Conservation (phyloP, 306 rosid genomes). For the barrel medic (Medicago truncatula) region DNA sequence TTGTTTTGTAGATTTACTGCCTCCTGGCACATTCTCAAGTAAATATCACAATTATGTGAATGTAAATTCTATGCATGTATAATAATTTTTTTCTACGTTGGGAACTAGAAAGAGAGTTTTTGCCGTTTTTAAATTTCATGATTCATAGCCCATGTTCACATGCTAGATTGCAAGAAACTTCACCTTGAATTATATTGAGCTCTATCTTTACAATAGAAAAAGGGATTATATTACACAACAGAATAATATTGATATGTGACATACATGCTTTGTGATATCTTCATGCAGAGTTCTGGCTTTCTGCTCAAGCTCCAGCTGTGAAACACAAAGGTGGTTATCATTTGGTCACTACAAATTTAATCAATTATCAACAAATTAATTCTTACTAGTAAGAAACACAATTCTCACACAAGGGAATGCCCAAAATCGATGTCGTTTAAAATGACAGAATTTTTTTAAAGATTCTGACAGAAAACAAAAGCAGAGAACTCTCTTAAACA, state of each 20-base stretch:
- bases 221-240: slow-evolving; percentile 30
- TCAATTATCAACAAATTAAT: slow-evolving; percentile 15
- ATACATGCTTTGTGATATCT: slow-evolving; percentile 74
- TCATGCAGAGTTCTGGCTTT: slow-evolving; percentile 75
- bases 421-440: slow-evolving; percentile 2
- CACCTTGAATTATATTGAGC: slow-evolving; percentile 26
- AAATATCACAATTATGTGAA: neutral
- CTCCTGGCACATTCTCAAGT: slow-evolving; percentile 18
- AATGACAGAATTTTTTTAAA: neutral
- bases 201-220: neutral
- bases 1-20: slow-evolving; percentile 15
- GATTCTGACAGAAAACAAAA: slow-evolving; percentile 4
- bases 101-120: slow-evolving; percentile 20
- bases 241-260: slow-evolving; percentile 39
- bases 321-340: slow-evolving; percentile 47
- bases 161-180: slow-evolving; percentile 15
- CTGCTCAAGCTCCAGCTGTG: slow-evolving; percentile 74
- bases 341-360: slow-evolving; percentile 33
- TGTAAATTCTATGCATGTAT: slow-evolving; percentile 15
- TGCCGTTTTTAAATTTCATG: slow-evolving; percentile 29
- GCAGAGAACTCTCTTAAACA: neutral
- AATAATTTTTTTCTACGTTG: slow-evolving; percentile 2
- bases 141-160: slow-evolving; percentile 18
- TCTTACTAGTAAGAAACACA: slow-evolving; percentile 30
- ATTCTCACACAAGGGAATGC: slow-evolving; percentile 25